phyloP scores from a whole-genome alignment of 2,329 filamentous ascomycete species.

The Fusarium falciforme region DNA sequence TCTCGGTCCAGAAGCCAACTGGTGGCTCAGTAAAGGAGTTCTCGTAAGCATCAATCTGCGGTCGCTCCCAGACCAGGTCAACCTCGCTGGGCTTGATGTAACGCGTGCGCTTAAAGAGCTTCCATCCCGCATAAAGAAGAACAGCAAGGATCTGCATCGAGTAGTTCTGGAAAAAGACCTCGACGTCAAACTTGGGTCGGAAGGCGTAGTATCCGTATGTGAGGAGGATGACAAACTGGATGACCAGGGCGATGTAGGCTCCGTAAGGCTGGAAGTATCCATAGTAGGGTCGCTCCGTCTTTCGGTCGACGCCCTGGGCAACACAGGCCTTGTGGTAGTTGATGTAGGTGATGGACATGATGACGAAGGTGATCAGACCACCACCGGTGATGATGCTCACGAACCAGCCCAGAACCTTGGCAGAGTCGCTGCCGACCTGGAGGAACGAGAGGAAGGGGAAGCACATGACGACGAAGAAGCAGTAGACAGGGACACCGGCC shows the following conservation, averaged over 20 bases:
- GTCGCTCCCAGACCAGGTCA: slow-evolving; percentile 70
- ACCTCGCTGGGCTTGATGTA: slow-evolving; percentile 63
- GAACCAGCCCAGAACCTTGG: slow-evolving; percentile 64
- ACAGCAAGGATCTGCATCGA: slow-evolving; percentile 66
- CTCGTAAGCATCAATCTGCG: slow-evolving; percentile 68
- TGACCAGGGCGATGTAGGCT: slow-evolving; percentile 56
- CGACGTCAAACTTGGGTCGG: slow-evolving; percentile 56
- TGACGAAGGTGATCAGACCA: slow-evolving; percentile 70
- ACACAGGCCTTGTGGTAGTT: slow-evolving; percentile 63
- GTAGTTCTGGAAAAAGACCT: slow-evolving; percentile 64
- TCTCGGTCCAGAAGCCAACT: slow-evolving; percentile 65
- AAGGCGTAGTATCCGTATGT: slow-evolving; percentile 67
- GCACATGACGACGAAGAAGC: slow-evolving; percentile 62
- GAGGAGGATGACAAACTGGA: slow-evolving; percentile 56
- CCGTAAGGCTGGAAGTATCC: slow-evolving; percentile 49
- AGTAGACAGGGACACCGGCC: slow-evolving; percentile 70
- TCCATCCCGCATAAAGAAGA: slow-evolving; percentile 69
- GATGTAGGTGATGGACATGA: slow-evolving; percentile 59
- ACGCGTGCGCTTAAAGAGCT: slow-evolving; percentile 69
- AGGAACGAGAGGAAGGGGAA: slow-evolving; percentile 65
- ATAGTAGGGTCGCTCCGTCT: slow-evolving; percentile 67
- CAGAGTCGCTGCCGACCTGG: slow-evolving; percentile 58
- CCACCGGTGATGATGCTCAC: slow-evolving; percentile 66
- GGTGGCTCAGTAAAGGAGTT: slow-evolving; percentile 60
- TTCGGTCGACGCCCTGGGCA: slow-evolving; percentile 63